Percentiles rank a stretch among this genome's conserved stretches.
Conservation (phyloP, 257 asterid species). For the Anisodus tanguticus region DNA sequence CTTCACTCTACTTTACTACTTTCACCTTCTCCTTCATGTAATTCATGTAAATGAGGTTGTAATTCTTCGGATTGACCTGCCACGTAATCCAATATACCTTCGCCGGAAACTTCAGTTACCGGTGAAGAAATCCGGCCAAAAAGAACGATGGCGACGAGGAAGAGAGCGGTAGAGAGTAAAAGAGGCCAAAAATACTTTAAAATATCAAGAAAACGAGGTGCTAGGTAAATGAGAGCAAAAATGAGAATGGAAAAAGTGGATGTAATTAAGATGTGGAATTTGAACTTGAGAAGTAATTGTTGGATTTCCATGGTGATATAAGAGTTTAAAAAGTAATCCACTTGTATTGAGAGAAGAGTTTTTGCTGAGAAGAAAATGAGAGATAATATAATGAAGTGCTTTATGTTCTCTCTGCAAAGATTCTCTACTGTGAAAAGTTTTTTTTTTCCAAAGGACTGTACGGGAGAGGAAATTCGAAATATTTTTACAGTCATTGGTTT, state of each 20-base stretch:
- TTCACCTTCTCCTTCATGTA: conserved; percentile 13
- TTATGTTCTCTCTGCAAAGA: conserved; percentile 52
- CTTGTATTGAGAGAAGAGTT: neutral
- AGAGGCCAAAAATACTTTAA: conserved; percentile 75
- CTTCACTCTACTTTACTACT: conserved; percentile 11
- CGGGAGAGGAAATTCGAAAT: conserved; percentile 4
- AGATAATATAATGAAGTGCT: neutral
- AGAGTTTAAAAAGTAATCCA: neutral
- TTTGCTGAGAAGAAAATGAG: neutral
- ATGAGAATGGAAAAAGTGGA: conserved; percentile 31
- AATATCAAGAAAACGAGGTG: conserved; percentile 60
- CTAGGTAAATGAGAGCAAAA: conserved; percentile 41
- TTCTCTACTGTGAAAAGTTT: conserved; percentile 45
- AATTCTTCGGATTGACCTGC: conserved; percentile 57
- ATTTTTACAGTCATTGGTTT: conserved; percentile 10
- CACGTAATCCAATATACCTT: conserved; percentile 60
- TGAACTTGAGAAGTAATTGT: conserved; percentile 58
- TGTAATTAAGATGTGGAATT: conserved; percentile 50
- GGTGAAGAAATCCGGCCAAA: conserved; percentile 64
- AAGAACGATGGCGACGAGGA: conserved; percentile 57
- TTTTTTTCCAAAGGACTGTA: neutral
- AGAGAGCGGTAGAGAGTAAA: conserved; percentile 66
- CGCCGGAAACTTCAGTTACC: conserved; percentile 45
- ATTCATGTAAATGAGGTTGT: conserved; percentile 9
- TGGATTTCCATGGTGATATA: conserved; percentile 59